These are phyloP conservation scores for Ogataea nakhonphanomensis DNA, from an alignment of 805 yeast genomes.

Conservation along the genomic window DNA sequence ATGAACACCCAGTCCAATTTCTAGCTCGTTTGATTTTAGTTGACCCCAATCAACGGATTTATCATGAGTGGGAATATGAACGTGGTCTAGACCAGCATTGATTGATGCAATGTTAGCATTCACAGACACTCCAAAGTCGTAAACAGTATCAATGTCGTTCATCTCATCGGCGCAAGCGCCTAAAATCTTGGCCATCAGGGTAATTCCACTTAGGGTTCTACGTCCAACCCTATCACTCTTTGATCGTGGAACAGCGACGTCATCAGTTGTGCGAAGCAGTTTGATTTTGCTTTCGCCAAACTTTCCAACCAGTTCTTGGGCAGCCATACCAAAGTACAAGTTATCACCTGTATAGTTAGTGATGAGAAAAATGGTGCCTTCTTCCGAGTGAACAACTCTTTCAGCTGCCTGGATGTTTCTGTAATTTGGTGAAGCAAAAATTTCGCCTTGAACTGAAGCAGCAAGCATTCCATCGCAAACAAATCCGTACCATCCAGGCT, in stretches of 20 bases:
- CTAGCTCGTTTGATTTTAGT: slow-evolving; percentile 30
- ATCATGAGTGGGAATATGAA: slow-evolving; percentile 36
- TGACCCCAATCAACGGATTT: slow-evolving; percentile 23
- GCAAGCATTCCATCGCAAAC: slow-evolving; percentile 38
- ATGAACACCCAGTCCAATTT: slow-evolving; percentile 38
- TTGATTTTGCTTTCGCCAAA: slow-evolving; percentile 32
- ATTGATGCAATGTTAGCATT: slow-evolving; percentile 32
- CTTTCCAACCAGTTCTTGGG: slow-evolving; percentile 33
- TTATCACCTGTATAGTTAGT: slow-evolving; percentile 41
- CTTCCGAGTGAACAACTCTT: slow-evolving; percentile 34
- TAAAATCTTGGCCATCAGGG: slow-evolving; percentile 30
- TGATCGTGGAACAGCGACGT: slow-evolving; percentile 34
- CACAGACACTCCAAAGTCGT: slow-evolving; percentile 28
- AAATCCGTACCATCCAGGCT: slow-evolving; percentile 40
- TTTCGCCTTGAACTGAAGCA: slow-evolving; percentile 41
- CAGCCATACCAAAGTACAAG: slow-evolving; percentile 39
- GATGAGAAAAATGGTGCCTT: slow-evolving; percentile 34
- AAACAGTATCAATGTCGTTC: slow-evolving; percentile 27
- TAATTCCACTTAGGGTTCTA: slow-evolving; percentile 36
- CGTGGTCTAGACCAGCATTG: slow-evolving; percentile 38
- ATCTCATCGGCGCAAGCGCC: slow-evolving; percentile 33
- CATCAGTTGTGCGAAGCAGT: slow-evolving; percentile 33
- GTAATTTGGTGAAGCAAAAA: slow-evolving; percentile 41
- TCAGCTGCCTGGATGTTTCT: slow-evolving; percentile 38
- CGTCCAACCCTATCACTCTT: slow-evolving; percentile 36